Evolutionary conservation across 2,329 filamentous ascomycete species (phyloP), one percentile per base, ranked within the genome.

Genomic region (Westerdykella aurantiaca): DNA sequence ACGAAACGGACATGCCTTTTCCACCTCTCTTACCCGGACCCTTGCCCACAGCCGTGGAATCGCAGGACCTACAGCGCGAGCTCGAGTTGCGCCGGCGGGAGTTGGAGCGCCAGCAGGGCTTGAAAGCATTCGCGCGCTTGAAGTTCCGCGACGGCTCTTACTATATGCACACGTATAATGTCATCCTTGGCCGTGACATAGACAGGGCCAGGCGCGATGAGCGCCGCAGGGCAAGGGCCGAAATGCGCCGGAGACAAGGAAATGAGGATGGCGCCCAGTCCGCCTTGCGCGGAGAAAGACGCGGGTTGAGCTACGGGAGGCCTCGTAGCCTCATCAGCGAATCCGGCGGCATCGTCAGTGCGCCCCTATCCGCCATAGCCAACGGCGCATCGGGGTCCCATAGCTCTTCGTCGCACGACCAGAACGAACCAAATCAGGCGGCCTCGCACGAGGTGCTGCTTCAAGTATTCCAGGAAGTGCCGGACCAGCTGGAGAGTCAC

Each of bases 81-180:
- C 4, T 21, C 18, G 18, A 29, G 25, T 29, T 29, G 25, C 25
- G 25, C 25, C 25, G 11, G 25, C 25, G 11, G 25, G 25, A 29
- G 7, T 9, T 29, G 25, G 9, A 29, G 25, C 25, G 25, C 45
- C 51, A 65, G 41, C 58, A 66, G 47, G 60, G 60, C 40, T 76
- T 81, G 47, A 73, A 77, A 50, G 80, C 79, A 29, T 83, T 79
- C 63, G 81, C 80, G 34, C 81, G 81, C 58, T 70, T 90, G 48
- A 79, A 82, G 56, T 89, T 90, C 60, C 76, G 78, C 52, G 86
- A 90, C 70, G 84, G 85, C 59, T 78, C 82, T 44, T 89, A 86
- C 63, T 85, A 86, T 66, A 85, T 90, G 81, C 87, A 82, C 41
- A 88, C 84, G 1, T 83, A 83, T 55, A 76, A 79, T 41, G 77